Base-by-base conservation (phyloP, 108 stramenopile species). In the Conticribra guillardii region DNA sequence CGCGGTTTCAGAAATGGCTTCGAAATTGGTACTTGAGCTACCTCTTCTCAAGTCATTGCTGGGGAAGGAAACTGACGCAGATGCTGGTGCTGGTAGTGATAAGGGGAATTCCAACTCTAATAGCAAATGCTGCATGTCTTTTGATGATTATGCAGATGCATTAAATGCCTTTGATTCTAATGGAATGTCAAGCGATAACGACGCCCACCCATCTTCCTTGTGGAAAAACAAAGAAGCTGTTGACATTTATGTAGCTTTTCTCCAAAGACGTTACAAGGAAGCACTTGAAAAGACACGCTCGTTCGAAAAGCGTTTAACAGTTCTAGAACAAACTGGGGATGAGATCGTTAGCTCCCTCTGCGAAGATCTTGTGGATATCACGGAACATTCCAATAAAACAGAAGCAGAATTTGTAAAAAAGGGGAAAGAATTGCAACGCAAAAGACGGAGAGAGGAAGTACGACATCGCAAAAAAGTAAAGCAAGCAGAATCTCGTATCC, bases 251-350 rank as follows among this genome's bases (percentile, higher is more conserved):
- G 48, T 51, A 23, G 28, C 53, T 9, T 73, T 58, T 1, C 55
- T 80, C 14, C 79, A 80, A 68, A 29, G 49, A 16, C 71, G 79
- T 63, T 51, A 73, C 3, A 61, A 67, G 23, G 67, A 80, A 33
- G 64, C 67, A 24, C 37, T 69, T 21, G 79, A 80, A 59, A 45
- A 67, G 16, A 73, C 67, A 8, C 67, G 67, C 18, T 73, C 71
- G 4, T 61, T 73, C 22, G 79, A 80, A 31, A 80, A 80, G 29
- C 79, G 79, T 0, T 49, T 80, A 21, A 48, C 44, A 4, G 72
- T 80, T 24, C 54, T 80, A 19, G 79, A 80, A 68, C 64, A 69
- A 23, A 71, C 79, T 24, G 79, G 79, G 0, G 79, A 80, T 73
- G 79, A 80, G 26, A 80, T 80, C 23, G 67, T 80, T n/a, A 71